Conservation (phyloP, 169 alveolate genomes). For the Blepharisma undulans region DNA sequence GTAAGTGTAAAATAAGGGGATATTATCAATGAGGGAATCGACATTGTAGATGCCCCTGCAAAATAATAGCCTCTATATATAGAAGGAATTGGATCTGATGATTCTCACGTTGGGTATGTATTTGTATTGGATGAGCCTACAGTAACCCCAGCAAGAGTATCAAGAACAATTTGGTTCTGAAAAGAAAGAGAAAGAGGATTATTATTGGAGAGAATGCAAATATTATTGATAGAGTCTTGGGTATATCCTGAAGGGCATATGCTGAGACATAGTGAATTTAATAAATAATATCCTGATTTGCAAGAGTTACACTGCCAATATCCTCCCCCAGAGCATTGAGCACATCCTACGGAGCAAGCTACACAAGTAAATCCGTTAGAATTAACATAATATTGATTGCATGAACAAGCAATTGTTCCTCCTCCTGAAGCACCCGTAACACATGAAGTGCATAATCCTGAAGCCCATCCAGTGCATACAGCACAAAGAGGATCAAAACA, state of each 20-base stretch:
- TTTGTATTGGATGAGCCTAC: background rate
- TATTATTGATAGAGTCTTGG: background rate
- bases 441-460: background rate
- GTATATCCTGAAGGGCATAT: background rate
- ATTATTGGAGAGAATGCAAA: background rate
- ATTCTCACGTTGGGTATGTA: background rate
- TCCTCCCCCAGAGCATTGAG: background rate
- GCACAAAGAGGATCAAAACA: background rate
- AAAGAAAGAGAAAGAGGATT: background rate
- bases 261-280: background rate
- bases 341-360: background rate
- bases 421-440: background rate
- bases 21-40: background rate
- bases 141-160: background rate
- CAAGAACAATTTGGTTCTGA: background rate
- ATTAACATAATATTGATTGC: background rate
- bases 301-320: background rate
- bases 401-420: background rate
- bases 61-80: background rate
- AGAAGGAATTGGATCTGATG: background rate
- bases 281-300: background rate
- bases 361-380: background rate
- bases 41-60: background rate
- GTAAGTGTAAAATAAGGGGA: background rate
- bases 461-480: background rate